These are phyloP conservation scores for Ceratocystis eucalypticola DNA, from an alignment of 2,329 filamentous ascomycete genomes.

Conservation along the genomic window DNA sequence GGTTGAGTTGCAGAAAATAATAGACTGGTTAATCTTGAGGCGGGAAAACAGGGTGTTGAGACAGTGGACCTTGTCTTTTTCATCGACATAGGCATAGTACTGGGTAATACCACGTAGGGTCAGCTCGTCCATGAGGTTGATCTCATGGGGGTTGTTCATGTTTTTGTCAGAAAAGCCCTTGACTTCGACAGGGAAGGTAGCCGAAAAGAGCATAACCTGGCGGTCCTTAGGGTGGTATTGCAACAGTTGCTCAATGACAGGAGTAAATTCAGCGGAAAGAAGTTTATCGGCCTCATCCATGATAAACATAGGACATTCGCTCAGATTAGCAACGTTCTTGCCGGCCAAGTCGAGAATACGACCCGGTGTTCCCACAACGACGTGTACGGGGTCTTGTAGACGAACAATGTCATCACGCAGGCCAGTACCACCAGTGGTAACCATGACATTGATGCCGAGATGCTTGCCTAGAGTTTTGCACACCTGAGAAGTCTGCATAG, in stretches of 20 bases:
- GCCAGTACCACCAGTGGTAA: constrained; percentile 90
- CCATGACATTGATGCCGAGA: constrained; percentile 96
- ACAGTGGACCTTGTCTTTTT: constrained; percentile 98
- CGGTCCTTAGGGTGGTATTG: constrained; percentile 94
- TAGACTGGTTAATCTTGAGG: constrained; percentile 98
- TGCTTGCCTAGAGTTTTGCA: constrained; percentile 98
- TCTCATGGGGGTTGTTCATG: constrained; percentile 92
- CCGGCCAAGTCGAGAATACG: constrained; percentile 91
- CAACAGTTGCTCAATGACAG: constrained; percentile 89
- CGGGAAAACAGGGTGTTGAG: constrained; percentile 98
- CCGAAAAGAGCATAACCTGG: constrained; percentile 98
- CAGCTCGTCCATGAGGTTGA: constrained; percentile 98
- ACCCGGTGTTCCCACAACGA: constrained; percentile 92
- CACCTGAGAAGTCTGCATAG: constrained; percentile 95
- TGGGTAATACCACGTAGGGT: constrained; percentile 96
- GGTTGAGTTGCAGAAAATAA: constrained; percentile 99
- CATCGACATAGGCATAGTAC: constrained; percentile 98
- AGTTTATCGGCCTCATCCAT: constrained; percentile 99
- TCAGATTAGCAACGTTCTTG: constrained; percentile 91
- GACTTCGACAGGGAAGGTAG: constrained; percentile 92
- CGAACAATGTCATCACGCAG: constrained; percentile 95
- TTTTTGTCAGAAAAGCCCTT: constrained; percentile 98
- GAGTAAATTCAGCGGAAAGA: constrained; percentile 89
- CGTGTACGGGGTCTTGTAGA: constrained; percentile 85
- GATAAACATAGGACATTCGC: constrained; percentile 92